Evolutionary conservation across 2,329 filamentous ascomycete species (phyloP), one percentile per base, ranked within the genome.

Genomic region (Colletotrichum costaricense): DNA sequence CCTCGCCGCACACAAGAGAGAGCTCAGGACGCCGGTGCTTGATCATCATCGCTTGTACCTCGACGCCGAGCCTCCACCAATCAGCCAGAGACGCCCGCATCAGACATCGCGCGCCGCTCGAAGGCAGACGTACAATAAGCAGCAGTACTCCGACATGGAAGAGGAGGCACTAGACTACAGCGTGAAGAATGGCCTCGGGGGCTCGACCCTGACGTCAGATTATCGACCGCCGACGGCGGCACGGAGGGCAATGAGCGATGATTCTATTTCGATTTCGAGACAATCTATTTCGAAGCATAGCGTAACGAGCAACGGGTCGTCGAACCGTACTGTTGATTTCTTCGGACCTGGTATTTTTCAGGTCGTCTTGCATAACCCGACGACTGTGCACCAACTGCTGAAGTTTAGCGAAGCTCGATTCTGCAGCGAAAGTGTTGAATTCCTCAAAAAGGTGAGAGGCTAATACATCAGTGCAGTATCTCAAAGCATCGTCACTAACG

Each of bases 351-450:
- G 88, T 12, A 84, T 88, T 26, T 87, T 90, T 66, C 84, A 86
- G 56, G 80, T 87, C 72, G 87, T 87, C 0, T 81, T 90, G 56
- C 83, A 85, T 70, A 86, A 89, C 72, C 85, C 87, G 0, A 82
- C 81, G 3, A 88, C 87, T 0, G 83, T 83, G 1, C 82, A 85
- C 68, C 83, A 86, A 57, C 79, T 91, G 22, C 81, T 85, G 69
- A 84, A 82, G 56, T 90, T 89, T 77, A 86, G 87, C 19, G 67
- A 83, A 79, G 54, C 80, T 81, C 55, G 83, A 84, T 58, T 85
- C 83, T 73, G 85, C 83, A 4, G 85, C 88, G 71, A 87, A 87
- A 85, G 86, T 70, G 81, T 91, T 63, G 87, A 86, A 67, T 89
- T 88, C 69, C 79, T 89, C n/a, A 81, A 87, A 69, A 87, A 87